These are phyloP conservation scores for Lavandula angustifolia DNA, from an alignment of 257 asterid species.

Conservation along the genomic window DNA sequence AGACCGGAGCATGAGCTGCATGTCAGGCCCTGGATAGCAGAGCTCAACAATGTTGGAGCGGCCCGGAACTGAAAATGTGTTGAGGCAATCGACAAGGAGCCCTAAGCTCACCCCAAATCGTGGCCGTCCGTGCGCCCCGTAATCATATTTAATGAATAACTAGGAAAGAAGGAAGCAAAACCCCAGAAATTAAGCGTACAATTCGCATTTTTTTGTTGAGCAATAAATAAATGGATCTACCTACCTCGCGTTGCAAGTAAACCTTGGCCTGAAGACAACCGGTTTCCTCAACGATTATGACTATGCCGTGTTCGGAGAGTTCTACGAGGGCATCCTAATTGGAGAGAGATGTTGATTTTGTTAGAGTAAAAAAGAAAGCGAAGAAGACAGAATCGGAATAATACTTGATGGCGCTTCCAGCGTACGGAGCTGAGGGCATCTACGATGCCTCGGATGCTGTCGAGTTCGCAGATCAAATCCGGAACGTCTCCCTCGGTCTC, in stretches of 20 bases:
- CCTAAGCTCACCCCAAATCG: conserved; percentile 92
- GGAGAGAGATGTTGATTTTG: not conserved
- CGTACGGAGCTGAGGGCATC: conserved; percentile 92
- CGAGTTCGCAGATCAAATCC: conserved; percentile 81
- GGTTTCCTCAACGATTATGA: conserved; percentile 86
- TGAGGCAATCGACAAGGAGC: conserved; percentile 78
- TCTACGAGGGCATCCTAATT: conserved; percentile 80
- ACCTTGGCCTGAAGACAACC: conserved; percentile 96
- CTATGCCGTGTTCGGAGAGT: conserved; percentile 90
- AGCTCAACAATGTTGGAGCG: conserved; percentile 65
- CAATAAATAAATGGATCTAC: not conserved
- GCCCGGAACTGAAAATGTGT: conserved; percentile 81
- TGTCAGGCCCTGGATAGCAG: conserved; percentile 92
- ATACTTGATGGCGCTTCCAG: conserved; percentile 92
- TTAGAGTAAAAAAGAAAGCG: not conserved
- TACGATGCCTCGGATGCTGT: conserved; percentile 84
- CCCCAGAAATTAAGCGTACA: not conserved
- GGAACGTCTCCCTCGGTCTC: conserved; percentile 41
- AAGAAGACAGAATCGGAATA: not conserved
- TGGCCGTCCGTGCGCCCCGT: conserved; percentile 80
- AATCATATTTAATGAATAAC: conserved; percentile 79
- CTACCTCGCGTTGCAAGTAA: conserved; percentile 85
- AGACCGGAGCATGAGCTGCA: conserved; percentile 90
- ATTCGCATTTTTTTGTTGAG: not conserved
- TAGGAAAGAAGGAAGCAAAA: conserved; percentile 27